phyloP scores from a whole-genome alignment of 352 stramenopile species.

The Poterioochromonas sp. region DNA sequence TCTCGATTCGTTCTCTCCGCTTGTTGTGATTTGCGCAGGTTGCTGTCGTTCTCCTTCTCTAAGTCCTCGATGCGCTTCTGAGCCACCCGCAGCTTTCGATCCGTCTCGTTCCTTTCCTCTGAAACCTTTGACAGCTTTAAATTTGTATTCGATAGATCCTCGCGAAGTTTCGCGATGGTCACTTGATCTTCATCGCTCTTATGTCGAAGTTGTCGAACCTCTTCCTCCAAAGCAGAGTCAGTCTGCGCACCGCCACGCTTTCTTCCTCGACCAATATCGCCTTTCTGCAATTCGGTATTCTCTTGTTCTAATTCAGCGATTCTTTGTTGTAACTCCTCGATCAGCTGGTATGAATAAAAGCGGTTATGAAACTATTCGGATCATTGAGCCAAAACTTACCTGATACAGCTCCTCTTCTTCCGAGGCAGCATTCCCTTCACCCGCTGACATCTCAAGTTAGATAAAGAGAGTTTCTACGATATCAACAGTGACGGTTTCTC shows the following conservation, averaged over 20 bases:
- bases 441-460: too few relatives aligned
- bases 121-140: background rate
- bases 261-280: background rate
- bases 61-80: conserved; percentile 3
- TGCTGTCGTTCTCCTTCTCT: background rate
- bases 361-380: too few relatives aligned
- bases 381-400: too few relatives aligned
- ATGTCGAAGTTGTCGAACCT: background rate
- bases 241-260: background rate
- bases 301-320: background rate
- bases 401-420: too few relatives aligned
- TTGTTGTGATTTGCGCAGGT: background rate
- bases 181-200: background rate
- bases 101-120: conserved; percentile 5
- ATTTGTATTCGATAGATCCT: conserved; percentile 5
- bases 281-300: background rate
- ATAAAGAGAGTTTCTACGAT: too few relatives aligned
- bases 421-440: too few relatives aligned
- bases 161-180: background rate
- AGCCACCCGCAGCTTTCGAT: background rate
- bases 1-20: background rate
- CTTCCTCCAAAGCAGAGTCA: background rate
- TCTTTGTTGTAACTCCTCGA: background rate
- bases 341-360: too few relatives aligned
- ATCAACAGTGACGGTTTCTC: too few relatives aligned